Percentiles rank a stretch among this genome's conserved stretches.
These are phyloP conservation scores for Litsea cubeba DNA, from an alignment of 164 flowering plant genomes.

Conservation along the genomic window DNA sequence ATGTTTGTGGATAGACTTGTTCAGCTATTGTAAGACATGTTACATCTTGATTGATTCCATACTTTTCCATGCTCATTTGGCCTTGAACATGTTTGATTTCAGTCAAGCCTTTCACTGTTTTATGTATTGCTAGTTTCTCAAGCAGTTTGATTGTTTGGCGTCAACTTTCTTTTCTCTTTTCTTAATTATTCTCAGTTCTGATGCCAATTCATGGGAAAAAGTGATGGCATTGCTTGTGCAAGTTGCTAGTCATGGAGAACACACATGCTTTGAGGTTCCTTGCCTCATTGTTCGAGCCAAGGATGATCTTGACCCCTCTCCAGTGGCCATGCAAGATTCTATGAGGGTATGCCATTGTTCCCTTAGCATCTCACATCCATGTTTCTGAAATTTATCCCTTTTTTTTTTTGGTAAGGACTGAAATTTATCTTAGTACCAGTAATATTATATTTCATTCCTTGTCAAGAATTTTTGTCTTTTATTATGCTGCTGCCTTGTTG, in stretches of 20 bases:
- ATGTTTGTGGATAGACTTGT: too few relatives aligned
- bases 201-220: slow-evolving; percentile 73
- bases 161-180: not conserved
- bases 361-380: not conserved
- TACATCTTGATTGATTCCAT: not conserved
- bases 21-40: not conserved
- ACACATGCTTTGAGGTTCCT: slow-evolving; percentile 81
- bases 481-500: not conserved
- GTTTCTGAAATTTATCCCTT: not conserved
- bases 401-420: too few relatives aligned
- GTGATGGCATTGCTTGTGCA: slow-evolving; percentile 72
- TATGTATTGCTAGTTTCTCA: not conserved
- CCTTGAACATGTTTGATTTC: not conserved
- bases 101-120: not conserved
- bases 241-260: slow-evolving; percentile 86
- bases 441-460: too few relatives aligned
- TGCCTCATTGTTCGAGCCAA: slow-evolving; percentile 89
- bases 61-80: not conserved
- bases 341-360: slow-evolving; percentile 42
- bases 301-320: slow-evolving; percentile 79
- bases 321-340: slow-evolving; percentile 64
- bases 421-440: too few relatives aligned
- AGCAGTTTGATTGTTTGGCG: not conserved
- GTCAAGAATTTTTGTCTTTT: too few relatives aligned
- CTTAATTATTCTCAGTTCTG: slow-evolving; percentile 45